A percentile compares a stretch with the other conserved stretches of the same genome.
Evolutionary conservation across 768 basidiomycete genomes (phyloP).

Genomic region (Boletus bicolor): DNA sequence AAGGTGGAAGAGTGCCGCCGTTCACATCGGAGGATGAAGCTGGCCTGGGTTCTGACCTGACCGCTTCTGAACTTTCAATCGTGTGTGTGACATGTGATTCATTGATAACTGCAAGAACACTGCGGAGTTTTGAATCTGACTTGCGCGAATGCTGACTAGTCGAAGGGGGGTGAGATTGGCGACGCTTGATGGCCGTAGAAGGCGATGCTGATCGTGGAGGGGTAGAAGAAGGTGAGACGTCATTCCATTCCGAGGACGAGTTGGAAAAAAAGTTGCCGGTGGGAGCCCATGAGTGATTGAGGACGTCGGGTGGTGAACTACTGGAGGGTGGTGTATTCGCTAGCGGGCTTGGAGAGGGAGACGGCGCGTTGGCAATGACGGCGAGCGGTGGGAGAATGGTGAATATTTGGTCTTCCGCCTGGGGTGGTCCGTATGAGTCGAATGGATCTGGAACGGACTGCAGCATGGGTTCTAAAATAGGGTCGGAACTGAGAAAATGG

Average conservation of each 20-base stretch:
- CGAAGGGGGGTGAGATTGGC: slow-evolving; percentile 50
- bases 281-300: slow-evolving; percentile 50
- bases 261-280: slow-evolving; percentile 46
- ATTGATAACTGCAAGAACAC: slow-evolving; percentile 68
- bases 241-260: slow-evolving; percentile 57
- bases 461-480: slow-evolving; percentile 86
- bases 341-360: slow-evolving; percentile 59
- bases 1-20: slow-evolving; percentile 16
- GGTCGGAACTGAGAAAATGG: slow-evolving; percentile 61
- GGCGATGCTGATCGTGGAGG: slow-evolving; percentile 55
- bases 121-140: slow-evolving; percentile 65
- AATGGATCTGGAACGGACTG: slow-evolving; percentile 90
- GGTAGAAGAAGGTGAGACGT: slow-evolving; percentile 36
- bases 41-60: slow-evolving; percentile 20
- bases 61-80: slow-evolving; percentile 20
- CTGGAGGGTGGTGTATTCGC: slow-evolving; percentile 39
- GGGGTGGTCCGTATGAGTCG: slow-evolving; percentile 85
- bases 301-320: slow-evolving; percentile 35
- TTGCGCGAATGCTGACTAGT: slow-evolving; percentile 45
- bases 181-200: slow-evolving; percentile 38
- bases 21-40: slow-evolving; percentile 31
- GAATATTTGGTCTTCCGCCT: slow-evolving; percentile 88
- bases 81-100: slow-evolving; percentile 46
- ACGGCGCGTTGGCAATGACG: slow-evolving; percentile 61
- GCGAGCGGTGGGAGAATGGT: slow-evolving; percentile 87